Evolutionary conservation across 352 stramenopile species (phyloP).

Genomic region (Pythium phragmiticola): DNA sequence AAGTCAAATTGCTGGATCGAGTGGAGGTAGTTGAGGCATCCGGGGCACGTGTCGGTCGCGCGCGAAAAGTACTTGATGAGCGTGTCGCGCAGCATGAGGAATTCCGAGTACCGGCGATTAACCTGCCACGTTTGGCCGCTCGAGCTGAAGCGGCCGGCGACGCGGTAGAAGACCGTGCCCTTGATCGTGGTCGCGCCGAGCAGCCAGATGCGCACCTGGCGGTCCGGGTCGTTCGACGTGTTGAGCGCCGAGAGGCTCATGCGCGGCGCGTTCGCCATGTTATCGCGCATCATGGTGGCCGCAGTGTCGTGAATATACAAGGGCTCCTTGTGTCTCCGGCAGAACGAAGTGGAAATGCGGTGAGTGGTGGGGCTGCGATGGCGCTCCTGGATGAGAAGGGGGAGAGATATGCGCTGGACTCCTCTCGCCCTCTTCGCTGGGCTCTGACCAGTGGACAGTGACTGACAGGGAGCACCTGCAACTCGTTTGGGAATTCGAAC

Average conservation of each 20-base stretch:
- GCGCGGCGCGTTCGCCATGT: slow-evolving; percentile 21
- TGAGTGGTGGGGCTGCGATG: neutral
- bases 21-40: slow-evolving; percentile 79
- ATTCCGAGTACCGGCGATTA: slow-evolving; percentile 85
- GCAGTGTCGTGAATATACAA: neutral
- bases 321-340: too few relatives aligned
- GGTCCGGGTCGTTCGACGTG: slow-evolving; percentile 36
- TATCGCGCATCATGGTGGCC: slow-evolving; percentile 25
- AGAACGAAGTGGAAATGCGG: neutral
- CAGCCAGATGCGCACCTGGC: slow-evolving; percentile 67
- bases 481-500: too few relatives aligned
- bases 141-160: slow-evolving; percentile 63
- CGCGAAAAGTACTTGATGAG: slow-evolving; percentile 78
- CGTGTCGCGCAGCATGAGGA: slow-evolving; percentile 68
- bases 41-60: slow-evolving; percentile 69
- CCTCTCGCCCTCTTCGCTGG: neutral
- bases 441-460: neutral
- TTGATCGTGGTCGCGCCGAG: slow-evolving; percentile 53
- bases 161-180: slow-evolving; percentile 62
- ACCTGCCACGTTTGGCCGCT: slow-evolving; percentile 78
- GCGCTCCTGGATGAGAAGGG: neutral
- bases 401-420: neutral
- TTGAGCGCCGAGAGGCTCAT: slow-evolving; percentile 67
- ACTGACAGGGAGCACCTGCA: too few relatives aligned
- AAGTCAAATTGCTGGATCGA: slow-evolving; percentile 80